Evolutionary conservation across 2,329 filamentous ascomycete species (phyloP).

Genomic region (Clarireedia homoeocarpa): DNA sequence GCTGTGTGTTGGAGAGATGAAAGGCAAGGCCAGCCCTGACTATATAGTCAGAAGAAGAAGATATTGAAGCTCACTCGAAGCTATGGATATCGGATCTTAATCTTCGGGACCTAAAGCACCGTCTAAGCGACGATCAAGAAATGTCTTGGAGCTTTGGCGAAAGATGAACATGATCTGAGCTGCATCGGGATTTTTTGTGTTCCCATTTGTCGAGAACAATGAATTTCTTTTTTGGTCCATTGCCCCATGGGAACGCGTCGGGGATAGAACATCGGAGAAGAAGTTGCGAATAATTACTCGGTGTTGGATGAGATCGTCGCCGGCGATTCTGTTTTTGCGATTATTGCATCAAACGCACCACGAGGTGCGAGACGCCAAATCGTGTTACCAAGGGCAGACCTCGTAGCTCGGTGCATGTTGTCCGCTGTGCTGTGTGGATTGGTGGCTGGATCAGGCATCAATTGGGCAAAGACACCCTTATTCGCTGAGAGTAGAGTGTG

Average conservation of each 20-base stretch:
- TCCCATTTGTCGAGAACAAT: background rate
- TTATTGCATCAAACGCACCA: background rate
- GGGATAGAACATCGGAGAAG: background rate
- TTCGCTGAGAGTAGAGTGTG: constrained; percentile 1
- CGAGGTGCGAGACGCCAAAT: background rate
- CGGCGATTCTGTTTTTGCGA: constrained; percentile 2
- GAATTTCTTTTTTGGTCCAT: background rate
- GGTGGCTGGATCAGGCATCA: constrained; percentile 9
- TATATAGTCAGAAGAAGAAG: constrained; percentile 1
- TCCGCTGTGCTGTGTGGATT: background rate
- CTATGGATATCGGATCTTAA: background rate
- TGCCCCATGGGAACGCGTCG: background rate
- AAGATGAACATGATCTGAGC: constrained; percentile 3
- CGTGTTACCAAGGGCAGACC: constrained; percentile 2
- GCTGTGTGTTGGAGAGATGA: background rate
- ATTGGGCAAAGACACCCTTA: constrained; percentile 4
- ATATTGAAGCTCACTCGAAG: constrained; percentile 7
- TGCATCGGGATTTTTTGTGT: constrained; percentile 2
- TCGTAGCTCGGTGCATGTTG: constrained; percentile 3
- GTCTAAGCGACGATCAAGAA: constrained; percentile 2
- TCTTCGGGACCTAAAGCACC: background rate
- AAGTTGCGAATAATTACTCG: background rate
- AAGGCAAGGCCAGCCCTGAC: background rate
- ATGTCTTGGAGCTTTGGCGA: background rate
- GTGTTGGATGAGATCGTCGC: background rate